Evolutionary conservation across 2,329 filamentous ascomycete genomes (phyloP).

Genomic region (Fusarium dimerum): DNA sequence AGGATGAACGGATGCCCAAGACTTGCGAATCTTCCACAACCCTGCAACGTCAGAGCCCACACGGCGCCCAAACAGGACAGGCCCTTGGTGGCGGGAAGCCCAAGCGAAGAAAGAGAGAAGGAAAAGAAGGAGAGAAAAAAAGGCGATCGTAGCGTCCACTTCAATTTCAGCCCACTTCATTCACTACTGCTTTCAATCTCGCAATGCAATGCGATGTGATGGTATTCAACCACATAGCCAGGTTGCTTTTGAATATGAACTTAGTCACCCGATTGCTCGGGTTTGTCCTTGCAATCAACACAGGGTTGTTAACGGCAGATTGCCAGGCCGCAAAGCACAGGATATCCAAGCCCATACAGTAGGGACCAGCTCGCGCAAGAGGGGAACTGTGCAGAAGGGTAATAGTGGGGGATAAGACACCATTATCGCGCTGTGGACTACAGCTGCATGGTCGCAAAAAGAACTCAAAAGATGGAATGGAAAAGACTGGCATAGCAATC

Average conservation of each 20-base stretch:
- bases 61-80: conserved; percentile 9
- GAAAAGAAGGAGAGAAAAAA: conserved; percentile 10
- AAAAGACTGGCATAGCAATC: not conserved
- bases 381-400: conserved; percentile 1
- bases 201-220: conserved; percentile 16
- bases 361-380: not conserved
- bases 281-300: conserved; percentile 10
- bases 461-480: not conserved
- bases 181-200: conserved; percentile 8
- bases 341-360: not conserved
- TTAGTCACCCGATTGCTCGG: conserved; percentile 13
- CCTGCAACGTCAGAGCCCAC: conserved; percentile 23
- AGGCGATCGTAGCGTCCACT: conserved; percentile 15
- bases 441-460: not conserved
- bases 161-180: conserved; percentile 25
- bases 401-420: conserved; percentile 5
- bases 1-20: conserved; percentile 26
- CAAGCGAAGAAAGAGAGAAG: too few relatives aligned
- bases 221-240: conserved; percentile 15
- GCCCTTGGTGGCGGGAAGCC: conserved; percentile 6
- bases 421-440: not conserved
- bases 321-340: not conserved
- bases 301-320: not conserved
- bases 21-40: conserved; percentile 18
- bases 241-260: conserved; percentile 6